A percentile compares a stretch with the other conserved stretches of the same genome.
Evolutionary conservation across 169 alveolate genomes (phyloP).

Genomic region (Eimeria praecox): DNA sequence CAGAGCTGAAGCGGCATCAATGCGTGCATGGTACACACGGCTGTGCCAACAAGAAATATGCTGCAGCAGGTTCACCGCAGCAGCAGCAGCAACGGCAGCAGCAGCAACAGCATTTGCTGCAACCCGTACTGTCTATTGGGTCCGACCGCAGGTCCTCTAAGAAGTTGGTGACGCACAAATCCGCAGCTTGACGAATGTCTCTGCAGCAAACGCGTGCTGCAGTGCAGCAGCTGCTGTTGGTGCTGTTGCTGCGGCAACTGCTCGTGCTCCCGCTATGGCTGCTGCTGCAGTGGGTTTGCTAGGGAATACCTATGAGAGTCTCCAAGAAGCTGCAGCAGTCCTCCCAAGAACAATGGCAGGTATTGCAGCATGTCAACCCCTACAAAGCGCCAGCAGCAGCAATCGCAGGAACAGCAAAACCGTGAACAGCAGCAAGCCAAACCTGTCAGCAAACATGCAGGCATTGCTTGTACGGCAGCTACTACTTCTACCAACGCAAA

Average conservation of each 20-base stretch:
- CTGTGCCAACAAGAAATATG: not conserved
- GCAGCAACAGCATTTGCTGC: slow-evolving; percentile 9
- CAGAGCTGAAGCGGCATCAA: not conserved
- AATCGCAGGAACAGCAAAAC: slow-evolving; percentile 12
- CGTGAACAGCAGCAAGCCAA: not conserved
- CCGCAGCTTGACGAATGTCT: slow-evolving; percentile 84
- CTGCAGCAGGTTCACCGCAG: not conserved
- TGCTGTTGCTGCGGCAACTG: slow-evolving; percentile 17
- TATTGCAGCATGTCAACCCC: slow-evolving; percentile 76
- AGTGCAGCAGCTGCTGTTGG: not conserved
- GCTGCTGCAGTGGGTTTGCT: not conserved
- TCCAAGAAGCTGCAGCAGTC: slow-evolving; percentile 79
- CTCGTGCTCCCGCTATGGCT: slow-evolving; percentile 13
- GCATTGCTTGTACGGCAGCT: not conserved
- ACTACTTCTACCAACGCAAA: not conserved
- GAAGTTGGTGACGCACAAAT: slow-evolving; percentile 73
- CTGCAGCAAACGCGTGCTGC: slow-evolving; percentile 47
- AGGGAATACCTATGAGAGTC: slow-evolving; percentile 70
- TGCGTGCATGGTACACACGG: not conserved
- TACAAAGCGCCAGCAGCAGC: not conserved
- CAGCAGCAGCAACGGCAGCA: slow-evolving; percentile 25
- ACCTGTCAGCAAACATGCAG: not conserved
- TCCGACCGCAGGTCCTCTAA: slow-evolving; percentile 70
- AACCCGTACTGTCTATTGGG: slow-evolving; percentile 36
- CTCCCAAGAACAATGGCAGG: slow-evolving; percentile 81